These are phyloP conservation scores for Colletotrichum eremochloae DNA, from an alignment of 2,329 filamentous ascomycete species.

Conservation along the genomic window DNA sequence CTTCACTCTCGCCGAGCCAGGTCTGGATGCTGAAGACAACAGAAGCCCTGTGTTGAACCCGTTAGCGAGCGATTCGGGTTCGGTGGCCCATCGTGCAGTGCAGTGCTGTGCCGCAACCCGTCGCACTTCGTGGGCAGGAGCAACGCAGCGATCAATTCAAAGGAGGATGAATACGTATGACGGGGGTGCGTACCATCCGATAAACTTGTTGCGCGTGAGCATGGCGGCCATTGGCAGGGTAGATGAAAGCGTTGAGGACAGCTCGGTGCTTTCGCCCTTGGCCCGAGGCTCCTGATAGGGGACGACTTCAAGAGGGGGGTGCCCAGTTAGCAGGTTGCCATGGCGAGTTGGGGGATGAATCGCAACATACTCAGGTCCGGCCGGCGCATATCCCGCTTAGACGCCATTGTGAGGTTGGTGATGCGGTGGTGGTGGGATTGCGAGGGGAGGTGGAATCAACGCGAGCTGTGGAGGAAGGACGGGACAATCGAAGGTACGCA, in stretches of 20 bases:
- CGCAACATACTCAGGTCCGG: conserved; percentile 75
- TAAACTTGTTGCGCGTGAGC: conserved; percentile 89
- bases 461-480: not conserved
- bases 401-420: conserved; percentile 64
- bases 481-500: not conserved
- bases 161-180: not conserved
- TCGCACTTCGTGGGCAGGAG: too few species aligned
- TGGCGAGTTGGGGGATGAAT: conserved; percentile 17
- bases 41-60: conserved; percentile 68
- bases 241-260: conserved; percentile 78
- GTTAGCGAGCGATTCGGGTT: conserved; percentile 20
- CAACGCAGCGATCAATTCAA: not conserved
- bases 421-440: not conserved
- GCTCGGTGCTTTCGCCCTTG: conserved; percentile 74
- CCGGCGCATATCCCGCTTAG: conserved; percentile 82
- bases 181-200: conserved; percentile 69
- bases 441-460: conserved; percentile 1
- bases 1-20: conserved; percentile 82
- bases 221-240: conserved; percentile 97
- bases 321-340: not conserved
- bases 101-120: not conserved
- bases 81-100: not conserved
- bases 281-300: conserved; percentile 84
- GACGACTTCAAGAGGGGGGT: conserved; percentile 71
- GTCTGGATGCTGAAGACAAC: conserved; percentile 81